Evolutionary conservation across 2,329 filamentous ascomycete genomes (phyloP).

Genomic region (Domatiomyces catenatus): DNA sequence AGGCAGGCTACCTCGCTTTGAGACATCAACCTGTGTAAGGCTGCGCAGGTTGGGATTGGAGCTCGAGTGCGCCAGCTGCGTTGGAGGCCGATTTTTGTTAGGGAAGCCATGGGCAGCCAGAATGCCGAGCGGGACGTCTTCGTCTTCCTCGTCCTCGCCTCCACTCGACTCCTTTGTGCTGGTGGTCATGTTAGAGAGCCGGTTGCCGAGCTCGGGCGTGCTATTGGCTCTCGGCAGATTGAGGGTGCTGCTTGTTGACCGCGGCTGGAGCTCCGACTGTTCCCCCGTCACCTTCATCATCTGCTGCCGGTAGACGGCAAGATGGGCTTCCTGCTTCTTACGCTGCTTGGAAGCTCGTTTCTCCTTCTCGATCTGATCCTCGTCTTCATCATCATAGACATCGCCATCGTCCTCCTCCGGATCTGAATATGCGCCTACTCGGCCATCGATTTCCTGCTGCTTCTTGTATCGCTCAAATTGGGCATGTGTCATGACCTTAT

Average conservation of each 20-base stretch:
- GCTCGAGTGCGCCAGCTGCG: slow-evolving; percentile 45
- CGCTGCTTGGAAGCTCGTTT: slow-evolving; percentile 60
- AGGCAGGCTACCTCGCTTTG: slow-evolving; percentile 45
- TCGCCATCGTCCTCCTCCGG: slow-evolving; percentile 44
- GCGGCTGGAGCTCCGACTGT: slow-evolving; percentile 42
- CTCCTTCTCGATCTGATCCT: slow-evolving; percentile 64
- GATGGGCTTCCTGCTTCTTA: slow-evolving; percentile 76
- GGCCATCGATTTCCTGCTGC: slow-evolving; percentile 52
- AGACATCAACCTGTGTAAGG: slow-evolving; percentile 34
- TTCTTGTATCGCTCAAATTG: slow-evolving; percentile 71
- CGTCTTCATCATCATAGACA: slow-evolving; percentile 56
- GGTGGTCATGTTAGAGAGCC: slow-evolving; percentile 22
- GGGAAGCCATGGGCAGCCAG: slow-evolving; percentile 82
- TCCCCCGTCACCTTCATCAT: slow-evolving; percentile 95
- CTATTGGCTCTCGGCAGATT: slow-evolving; percentile 5
- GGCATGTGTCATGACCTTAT: slow-evolving; percentile 78
- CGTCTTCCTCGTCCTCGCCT: slow-evolving; percentile 55
- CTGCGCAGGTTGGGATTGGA: slow-evolving; percentile 53
- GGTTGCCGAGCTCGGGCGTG: slow-evolving; percentile 19
- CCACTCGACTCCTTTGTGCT: slow-evolving; percentile 24
- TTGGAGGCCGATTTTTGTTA: slow-evolving; percentile 58
- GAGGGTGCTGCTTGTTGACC: slow-evolving; percentile 7
- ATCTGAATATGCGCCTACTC: slow-evolving; percentile 33
- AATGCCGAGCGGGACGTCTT: slow-evolving; percentile 75
- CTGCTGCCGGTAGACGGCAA: slow-evolving; percentile 78